These are phyloP conservation scores for Physcomitrellopsis africana DNA, from an alignment of 225 moss, liverwort and hornwort species.

Conservation along the genomic window DNA sequence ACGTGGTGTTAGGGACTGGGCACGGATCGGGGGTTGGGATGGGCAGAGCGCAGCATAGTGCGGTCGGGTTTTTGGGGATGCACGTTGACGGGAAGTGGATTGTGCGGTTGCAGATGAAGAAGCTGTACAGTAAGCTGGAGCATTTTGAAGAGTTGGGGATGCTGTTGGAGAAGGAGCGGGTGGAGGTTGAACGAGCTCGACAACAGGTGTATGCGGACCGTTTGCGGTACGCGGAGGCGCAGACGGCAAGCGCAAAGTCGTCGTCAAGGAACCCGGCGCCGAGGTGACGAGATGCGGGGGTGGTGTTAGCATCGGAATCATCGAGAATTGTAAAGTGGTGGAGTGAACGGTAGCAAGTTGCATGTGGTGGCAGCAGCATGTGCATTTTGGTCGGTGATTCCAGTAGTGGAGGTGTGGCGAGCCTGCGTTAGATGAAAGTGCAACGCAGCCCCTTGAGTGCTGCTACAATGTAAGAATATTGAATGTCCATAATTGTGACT, in stretches of 20 bases:
- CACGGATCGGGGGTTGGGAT: no score
- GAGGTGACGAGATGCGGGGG: constrained; percentile 22
- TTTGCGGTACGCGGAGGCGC: constrained; percentile 74
- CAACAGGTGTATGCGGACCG: constrained; percentile 78
- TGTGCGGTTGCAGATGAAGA: constrained; percentile 65
- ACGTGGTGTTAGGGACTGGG: no score
- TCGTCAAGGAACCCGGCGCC: constrained; percentile 32
- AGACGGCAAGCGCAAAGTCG: constrained; percentile 30
- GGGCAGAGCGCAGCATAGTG: no score
- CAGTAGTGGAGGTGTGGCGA: constrained; percentile 13
- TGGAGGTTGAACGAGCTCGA: constrained; percentile 79
- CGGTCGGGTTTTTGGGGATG: not conserved
- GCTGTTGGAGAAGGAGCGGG: constrained; percentile 85
- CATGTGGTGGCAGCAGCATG: not conserved
- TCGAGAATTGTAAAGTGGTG: constrained; percentile 20
- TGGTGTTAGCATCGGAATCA: constrained; percentile 16
- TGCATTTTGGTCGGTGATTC: not conserved
- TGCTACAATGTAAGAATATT: constrained; percentile 32
- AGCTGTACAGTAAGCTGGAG: constrained; percentile 77
- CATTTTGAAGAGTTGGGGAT: constrained; percentile 93
- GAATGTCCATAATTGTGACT: constrained; percentile 39
- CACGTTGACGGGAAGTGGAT: not conserved
- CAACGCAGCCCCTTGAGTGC: not conserved
- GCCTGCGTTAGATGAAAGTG: constrained; percentile 3
- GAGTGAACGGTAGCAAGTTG: constrained; percentile 11